Conservation (phyloP, 2,329 filamentous ascomycete species). For the Sclerotinia spermophila region DNA sequence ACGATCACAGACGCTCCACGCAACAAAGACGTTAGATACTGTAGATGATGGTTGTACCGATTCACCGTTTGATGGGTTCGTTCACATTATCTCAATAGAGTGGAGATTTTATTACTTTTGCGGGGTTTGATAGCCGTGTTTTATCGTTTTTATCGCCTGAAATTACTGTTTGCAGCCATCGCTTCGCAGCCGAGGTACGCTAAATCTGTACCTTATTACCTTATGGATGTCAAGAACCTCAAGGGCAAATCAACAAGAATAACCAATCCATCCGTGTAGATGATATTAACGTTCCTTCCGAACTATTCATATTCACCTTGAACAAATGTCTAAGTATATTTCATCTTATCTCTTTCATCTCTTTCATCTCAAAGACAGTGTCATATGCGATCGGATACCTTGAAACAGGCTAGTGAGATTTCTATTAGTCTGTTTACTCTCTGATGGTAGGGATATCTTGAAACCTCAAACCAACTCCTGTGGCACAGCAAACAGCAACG, state of each 20-base stretch:
- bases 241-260: background rate
- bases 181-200: constrained; percentile 6
- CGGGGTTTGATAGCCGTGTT: background rate
- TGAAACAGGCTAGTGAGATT: background rate
- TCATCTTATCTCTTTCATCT: background rate
- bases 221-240: background rate
- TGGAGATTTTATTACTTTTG: background rate
- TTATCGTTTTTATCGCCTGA: background rate
- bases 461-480: background rate
- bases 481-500: background rate
- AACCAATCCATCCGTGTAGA: background rate
- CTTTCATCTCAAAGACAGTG: background rate
- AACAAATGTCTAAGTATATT: background rate
- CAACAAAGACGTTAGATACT: background rate
- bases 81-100: background rate
- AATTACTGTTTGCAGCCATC: background rate
- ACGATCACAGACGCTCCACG: background rate
- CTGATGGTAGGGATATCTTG: background rate
- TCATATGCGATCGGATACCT: background rate
- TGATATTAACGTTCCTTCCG: background rate
- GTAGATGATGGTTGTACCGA: background rate
- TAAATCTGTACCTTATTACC: no score
- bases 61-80: background rate
- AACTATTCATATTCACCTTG: background rate
- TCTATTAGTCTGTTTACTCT: background rate